phyloP scores from a whole-genome alignment of 148 eudicot genomes.

The Spergularia bocconei region DNA sequence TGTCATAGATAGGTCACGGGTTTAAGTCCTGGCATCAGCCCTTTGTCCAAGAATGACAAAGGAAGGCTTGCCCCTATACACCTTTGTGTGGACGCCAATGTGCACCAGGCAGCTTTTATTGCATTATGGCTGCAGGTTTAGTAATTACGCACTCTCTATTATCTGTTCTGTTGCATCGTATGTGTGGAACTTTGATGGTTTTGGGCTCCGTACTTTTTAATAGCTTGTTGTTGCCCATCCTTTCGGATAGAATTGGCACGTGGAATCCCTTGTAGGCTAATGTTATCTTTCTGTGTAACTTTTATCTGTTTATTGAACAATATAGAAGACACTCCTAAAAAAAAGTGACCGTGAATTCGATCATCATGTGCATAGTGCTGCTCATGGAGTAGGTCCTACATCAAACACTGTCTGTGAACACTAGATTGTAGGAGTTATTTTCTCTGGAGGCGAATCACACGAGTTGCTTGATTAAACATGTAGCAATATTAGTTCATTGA shows the following conservation, averaged over 20 bases:
- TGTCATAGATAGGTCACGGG: too few relatives aligned
- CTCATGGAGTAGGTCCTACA: neutral
- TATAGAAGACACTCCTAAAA: neutral
- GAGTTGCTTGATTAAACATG: neutral
- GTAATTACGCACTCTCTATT: too few relatives aligned
- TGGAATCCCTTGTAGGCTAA: neutral
- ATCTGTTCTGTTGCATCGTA: too few relatives aligned
- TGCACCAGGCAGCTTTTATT: too few relatives aligned
- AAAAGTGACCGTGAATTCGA: neutral
- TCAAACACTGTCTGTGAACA: neutral
- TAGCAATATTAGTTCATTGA: neutral
- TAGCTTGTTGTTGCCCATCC: neutral
- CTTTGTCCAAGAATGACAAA: too few relatives aligned
- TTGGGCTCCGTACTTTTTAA: too few relatives aligned
- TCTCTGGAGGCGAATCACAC: neutral
- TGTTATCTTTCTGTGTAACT: neutral
- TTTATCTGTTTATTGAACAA: neutral
- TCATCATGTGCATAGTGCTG: neutral
- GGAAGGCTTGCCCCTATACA: too few relatives aligned
- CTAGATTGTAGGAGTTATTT: neutral
- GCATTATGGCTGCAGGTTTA: too few relatives aligned
- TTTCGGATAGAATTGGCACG: neutral
- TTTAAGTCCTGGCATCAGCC: too few relatives aligned
- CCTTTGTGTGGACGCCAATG: too few relatives aligned
- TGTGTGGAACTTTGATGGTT: too few relatives aligned